Conservation (phyloP, 768 basidiomycete genomes). For the Boletus sp. region DNA sequence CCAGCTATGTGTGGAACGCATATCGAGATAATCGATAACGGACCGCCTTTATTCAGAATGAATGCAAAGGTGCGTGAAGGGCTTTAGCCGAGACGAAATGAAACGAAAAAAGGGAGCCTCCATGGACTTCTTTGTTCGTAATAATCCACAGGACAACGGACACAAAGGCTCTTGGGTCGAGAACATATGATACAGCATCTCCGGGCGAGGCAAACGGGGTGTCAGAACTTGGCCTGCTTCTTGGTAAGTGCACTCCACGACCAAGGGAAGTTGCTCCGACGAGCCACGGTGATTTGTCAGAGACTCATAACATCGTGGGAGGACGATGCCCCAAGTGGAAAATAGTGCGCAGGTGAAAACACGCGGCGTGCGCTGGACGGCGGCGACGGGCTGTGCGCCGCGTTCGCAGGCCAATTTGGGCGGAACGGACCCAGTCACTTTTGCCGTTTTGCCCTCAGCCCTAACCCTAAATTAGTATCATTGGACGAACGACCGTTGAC, state of each 20-base stretch:
- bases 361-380: conserved; percentile 18
- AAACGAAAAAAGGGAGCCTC: background rate
- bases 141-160: conserved; percentile 1
- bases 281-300: background rate
- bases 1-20: background rate
- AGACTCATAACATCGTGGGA: background rate
- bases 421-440: no score
- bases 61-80: background rate
- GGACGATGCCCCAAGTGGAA: background rate
- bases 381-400: conserved; percentile 13
- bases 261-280: background rate
- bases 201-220: background rate
- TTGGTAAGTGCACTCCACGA: background rate
- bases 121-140: conserved; percentile 5
- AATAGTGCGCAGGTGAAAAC: conserved; percentile 15
- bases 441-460: conserved; percentile 24
- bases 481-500: background rate
- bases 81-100: conserved; percentile 11
- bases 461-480: conserved; percentile 28
- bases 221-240: background rate
- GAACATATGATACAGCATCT: background rate
- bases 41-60: conserved; percentile 7
- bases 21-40: conserved; percentile 18
- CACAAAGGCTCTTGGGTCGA: background rate
- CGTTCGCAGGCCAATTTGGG: background rate